Conservation (phyloP, 257 asterid genomes). For the Ajuga chamaepitys region DNA sequence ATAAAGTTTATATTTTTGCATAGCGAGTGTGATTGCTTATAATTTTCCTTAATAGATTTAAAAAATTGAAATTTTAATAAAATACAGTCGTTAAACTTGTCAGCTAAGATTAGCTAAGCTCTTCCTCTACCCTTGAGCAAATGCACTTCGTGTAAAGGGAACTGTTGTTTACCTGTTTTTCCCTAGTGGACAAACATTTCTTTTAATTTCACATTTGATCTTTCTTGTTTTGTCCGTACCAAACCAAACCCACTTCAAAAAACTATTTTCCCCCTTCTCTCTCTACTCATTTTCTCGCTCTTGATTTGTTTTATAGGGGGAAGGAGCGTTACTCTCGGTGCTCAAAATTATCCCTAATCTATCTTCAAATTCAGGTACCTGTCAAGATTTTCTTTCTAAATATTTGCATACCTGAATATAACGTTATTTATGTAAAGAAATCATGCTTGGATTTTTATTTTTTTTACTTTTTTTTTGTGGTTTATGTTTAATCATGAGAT, state of each 20-base stretch:
- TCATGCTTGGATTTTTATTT: not conserved
- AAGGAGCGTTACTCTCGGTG: constrained; percentile 28
- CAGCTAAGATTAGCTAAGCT: too few species aligned
- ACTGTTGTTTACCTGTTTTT: too few species aligned
- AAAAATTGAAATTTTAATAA: too few species aligned
- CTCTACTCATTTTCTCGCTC: constrained; percentile 14
- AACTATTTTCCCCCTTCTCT: not conserved
- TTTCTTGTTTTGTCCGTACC: not conserved
- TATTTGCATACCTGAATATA: not conserved
- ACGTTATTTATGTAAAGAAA: not conserved
- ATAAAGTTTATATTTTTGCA: too few species aligned
- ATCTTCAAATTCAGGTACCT: constrained; percentile 29
- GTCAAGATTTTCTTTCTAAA: constrained; percentile 5
- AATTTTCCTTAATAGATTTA: too few species aligned
- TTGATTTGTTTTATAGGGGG: constrained; percentile 6
- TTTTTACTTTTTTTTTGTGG: not conserved
- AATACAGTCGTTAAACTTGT: too few species aligned
- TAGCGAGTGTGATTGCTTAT: too few species aligned
- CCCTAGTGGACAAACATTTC: too few species aligned
- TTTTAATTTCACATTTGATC: too few species aligned
- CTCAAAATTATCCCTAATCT: constrained; percentile 5
- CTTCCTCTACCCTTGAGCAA: too few species aligned
- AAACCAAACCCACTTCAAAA: constrained; percentile 14
- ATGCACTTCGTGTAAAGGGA: too few species aligned
- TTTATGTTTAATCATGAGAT: not conserved